Base-by-base conservation (phyloP, 768 basidiomycete genomes). In the Scleroderma bovista region DNA sequence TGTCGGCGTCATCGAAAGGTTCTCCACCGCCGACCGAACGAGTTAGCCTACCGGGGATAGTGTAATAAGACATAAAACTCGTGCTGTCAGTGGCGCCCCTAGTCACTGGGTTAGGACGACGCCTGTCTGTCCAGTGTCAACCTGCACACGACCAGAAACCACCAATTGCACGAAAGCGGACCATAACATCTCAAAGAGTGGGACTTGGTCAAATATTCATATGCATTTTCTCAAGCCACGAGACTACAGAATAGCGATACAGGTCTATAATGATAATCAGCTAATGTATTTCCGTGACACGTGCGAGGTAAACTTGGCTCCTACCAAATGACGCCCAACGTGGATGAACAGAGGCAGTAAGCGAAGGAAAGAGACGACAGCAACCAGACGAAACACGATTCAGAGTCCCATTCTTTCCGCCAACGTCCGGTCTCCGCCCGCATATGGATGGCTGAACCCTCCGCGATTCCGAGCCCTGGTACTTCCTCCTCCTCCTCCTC, bases 341-440 rank as follows among this genome's bases (percentile, higher is more conserved):
- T 8, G 16, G n/a, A 15, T 43, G 41, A 16, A 20, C 12, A 69
- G 54, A 32, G 56, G 47, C 55, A 44, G 48, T 51, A 51, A 44
- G 53, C 16, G 24, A 15, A 40, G 29, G 49, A 26, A 49, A 47
- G 51, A 46, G 40, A 41, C 31, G 44, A 33, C 20, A 26, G 29
- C 42, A 31, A 17, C 8, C 17, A 16, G 26, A n/a, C n/a, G n/a
- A 29, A 17, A 40, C 16, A 17, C 47, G 23, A 46, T 58, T 77
- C 69, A 87, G 38, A 88, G 75, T 66, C 88, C 88, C 83, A 91
- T 78, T 61, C 88, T 73, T 69, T 90, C 86, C 66, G 83, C 85
- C 74, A 91, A 81, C 74, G 88, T 87, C 79, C 88, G 87, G 74
- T 86, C 84, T 40, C 72, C 72, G 54, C 63, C 56, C 41, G 60